phyloP scores from a whole-genome alignment of 352 stramenopile genomes.

The Blastocystis sp. region DNA sequence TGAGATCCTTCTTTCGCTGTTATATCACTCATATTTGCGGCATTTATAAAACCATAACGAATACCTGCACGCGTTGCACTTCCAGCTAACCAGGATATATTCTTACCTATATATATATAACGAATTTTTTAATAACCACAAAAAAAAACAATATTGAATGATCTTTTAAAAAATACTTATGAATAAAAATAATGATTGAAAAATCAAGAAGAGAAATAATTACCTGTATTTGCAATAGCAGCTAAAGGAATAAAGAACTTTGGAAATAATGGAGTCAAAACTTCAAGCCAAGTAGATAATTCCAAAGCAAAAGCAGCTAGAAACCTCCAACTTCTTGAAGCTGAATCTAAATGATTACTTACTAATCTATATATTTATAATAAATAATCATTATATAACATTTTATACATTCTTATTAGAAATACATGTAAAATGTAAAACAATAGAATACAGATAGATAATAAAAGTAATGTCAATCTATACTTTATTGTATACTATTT shows the following conservation, averaged over 20 bases:
- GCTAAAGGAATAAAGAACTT: slow-evolving; percentile 64
- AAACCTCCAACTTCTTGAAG: slow-evolving; percentile 56
- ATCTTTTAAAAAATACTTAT: too few species aligned
- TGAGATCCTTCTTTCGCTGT: slow-evolving; percentile 80
- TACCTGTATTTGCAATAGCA: slow-evolving; percentile 54
- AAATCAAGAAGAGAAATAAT: slow-evolving; percentile 88
- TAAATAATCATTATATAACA: not conserved
- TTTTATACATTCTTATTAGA: too few species aligned
- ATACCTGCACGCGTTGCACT: slow-evolving; percentile 72
- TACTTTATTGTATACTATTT: too few species aligned
- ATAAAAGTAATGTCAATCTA: slow-evolving; percentile 61
- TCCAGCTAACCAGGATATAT: slow-evolving; percentile 75
- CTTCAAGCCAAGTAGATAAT: slow-evolving; percentile 65
- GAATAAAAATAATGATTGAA: too few species aligned
- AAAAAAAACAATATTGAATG: too few species aligned
- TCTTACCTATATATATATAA: slow-evolving; percentile 68
- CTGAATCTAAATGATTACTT: slow-evolving; percentile 18
- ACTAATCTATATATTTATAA: slow-evolving; percentile 1
- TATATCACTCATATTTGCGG: slow-evolving; percentile 75
- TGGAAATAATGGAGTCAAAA: slow-evolving; percentile 58
- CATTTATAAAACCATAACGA: slow-evolving; percentile 69
- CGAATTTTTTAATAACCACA: too few species aligned
- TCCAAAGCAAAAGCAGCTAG: slow-evolving; percentile 67
- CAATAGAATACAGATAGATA: too few species aligned
- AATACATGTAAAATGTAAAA: slow-evolving; percentile 68